Evolutionary conservation across 441 rosid species (phyloP).

Genomic region (Syzygium malaccense): DNA sequence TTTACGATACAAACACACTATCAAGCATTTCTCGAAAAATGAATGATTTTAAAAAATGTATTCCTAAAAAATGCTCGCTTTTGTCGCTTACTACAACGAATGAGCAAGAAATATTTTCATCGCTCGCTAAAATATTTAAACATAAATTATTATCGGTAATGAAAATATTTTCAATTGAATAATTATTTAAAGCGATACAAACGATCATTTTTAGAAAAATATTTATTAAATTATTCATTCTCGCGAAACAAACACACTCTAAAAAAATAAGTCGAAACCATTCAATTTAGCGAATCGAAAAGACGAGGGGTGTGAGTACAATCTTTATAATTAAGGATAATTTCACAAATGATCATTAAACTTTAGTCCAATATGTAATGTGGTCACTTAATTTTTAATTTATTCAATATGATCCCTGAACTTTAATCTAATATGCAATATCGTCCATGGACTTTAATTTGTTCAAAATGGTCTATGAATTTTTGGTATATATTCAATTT

Average conservation of each 20-base stretch:
- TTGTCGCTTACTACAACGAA: background rate
- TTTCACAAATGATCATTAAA: background rate
- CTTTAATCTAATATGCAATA: accelerated
- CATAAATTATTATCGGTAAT: background rate
- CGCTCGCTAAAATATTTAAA: background rate
- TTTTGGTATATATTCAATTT: background rate
- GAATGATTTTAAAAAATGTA: background rate
- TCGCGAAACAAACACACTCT: background rate
- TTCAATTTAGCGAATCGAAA: background rate
- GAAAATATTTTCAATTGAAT: background rate
- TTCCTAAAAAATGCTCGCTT: background rate
- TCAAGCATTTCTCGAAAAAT: background rate
- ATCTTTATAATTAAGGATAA: background rate
- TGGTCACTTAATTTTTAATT: background rate
- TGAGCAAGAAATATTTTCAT: background rate
- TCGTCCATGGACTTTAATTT: background rate
- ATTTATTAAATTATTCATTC: background rate
- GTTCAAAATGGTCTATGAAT: background rate
- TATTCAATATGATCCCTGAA: background rate
- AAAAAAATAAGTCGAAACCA: background rate
- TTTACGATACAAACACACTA: background rate
- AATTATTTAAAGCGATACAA: background rate
- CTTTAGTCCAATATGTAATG: accelerated
- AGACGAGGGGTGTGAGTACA: background rate
- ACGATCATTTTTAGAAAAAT: background rate